Base-by-base conservation (phyloP, 768 basidiomycete genomes). In the Tulasnella sp. region DNA sequence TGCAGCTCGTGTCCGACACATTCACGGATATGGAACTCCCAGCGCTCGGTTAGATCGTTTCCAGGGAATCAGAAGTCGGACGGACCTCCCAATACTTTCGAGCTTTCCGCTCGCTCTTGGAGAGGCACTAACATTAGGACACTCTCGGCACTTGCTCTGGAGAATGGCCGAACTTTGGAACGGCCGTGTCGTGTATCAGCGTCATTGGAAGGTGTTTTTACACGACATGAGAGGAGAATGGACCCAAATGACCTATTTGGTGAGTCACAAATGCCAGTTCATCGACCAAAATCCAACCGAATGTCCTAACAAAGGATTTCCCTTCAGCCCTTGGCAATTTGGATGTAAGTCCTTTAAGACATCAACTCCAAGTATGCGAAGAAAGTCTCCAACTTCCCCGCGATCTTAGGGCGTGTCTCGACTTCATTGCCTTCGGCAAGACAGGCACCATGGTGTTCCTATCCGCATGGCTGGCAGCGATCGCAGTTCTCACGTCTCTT, bases 181-280 rank as follows among this genome's bases (percentile, higher is more conserved):
- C 44, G 77, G 58, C 12, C 58, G 77, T 24, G 69, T 78, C 8
- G 60, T 78, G 41, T 78, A 78, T 20, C 77, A 78, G 72, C 50
- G 77, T 22, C 77, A 78, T 64, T 78, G 77, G 77, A 28, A 78
- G 37, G 7, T 37, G n/a, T 78, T 78, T 48, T 72, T 78, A 20
- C 31, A 42, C 34, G 77, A 78, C 18, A 78, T 78, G 40, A 50
- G 77, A 28, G 31, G 34, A 44, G 77, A 78, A 20, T 78, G 77
- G 77, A 40, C 40, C 16, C 48, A 64, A 22, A 64, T 64, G 34
- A 60, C 31, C 34, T 37, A 44, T 24, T 41, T 78, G 8, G 77
- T 78, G 40, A 41, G 77, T 69, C 14, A 37, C 3, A 18, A 12
- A 54, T n/a, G 6, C 6, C 37, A 37, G 37, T 37, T 37, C 37